Percentiles rank a stretch among this genome's conserved stretches.
Conservation (phyloP, 495 filamentous ascomycete species). For the Lineolata rhizophorae region DNA sequence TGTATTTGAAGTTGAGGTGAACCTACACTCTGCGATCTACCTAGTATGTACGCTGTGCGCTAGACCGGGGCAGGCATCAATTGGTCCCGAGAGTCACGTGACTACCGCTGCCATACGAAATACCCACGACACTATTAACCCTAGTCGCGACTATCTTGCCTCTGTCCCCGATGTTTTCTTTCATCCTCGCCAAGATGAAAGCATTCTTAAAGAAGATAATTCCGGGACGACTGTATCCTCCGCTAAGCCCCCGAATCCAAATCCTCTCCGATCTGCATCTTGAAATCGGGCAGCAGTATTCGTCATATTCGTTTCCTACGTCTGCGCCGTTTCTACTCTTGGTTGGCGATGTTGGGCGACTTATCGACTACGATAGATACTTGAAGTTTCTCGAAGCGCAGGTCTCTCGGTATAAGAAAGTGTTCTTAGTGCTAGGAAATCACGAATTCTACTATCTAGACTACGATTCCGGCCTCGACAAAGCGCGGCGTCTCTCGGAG, state of each 20-base stretch:
- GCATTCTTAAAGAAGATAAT: no score
- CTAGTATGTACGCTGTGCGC: no score
- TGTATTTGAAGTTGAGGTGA: no score
- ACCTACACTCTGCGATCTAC: no score
- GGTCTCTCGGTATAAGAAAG: slow-evolving; percentile 19
- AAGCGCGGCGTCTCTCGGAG: slow-evolving; percentile 21
- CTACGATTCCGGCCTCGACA: slow-evolving; percentile 18
- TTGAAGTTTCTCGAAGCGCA: slow-evolving; percentile 27
- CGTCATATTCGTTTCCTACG: slow-evolving; percentile 23
- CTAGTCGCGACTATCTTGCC: no score
- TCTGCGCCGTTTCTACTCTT: slow-evolving; percentile 29
- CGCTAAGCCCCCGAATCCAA: slow-evolving; percentile 20
- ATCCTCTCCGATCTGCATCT: slow-evolving; percentile 37
- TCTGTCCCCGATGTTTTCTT: no score
- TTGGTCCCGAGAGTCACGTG: no score
- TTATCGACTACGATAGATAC: slow-evolving; percentile 29
- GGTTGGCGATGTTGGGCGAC: slow-evolving; percentile 33
- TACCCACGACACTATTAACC: no score
- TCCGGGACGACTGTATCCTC: no score
- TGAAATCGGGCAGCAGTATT: slow-evolving; percentile 29
- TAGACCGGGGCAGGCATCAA: no score
- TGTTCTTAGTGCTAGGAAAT: slow-evolving; percentile 34
- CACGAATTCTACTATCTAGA: slow-evolving; percentile 33
- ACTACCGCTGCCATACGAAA: no score
- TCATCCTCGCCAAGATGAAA: no score